Percentiles rank a stretch among this genome's conserved stretches.
These are phyloP conservation scores for Penicillium sp. DNA, from an alignment of 2,329 filamentous ascomycete species.

Conservation along the genomic window DNA sequence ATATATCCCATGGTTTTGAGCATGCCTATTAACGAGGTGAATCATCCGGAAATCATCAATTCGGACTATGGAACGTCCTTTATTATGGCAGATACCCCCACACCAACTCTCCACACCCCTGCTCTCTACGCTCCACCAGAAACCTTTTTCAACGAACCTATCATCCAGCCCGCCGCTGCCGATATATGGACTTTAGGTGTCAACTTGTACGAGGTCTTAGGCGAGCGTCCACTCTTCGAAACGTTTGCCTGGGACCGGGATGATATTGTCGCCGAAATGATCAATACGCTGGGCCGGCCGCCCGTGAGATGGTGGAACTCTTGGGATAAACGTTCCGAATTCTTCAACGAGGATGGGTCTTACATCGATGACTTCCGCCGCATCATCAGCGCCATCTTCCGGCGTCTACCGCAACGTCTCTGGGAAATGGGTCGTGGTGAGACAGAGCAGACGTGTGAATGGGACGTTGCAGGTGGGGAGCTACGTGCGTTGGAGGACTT, in stretches of 20 bases:
- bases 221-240: constrained; percentile 24
- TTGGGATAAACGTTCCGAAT: constrained; percentile 19
- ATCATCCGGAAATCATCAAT: constrained; percentile 23
- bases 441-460: constrained; percentile 22
- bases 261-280: constrained; percentile 22
- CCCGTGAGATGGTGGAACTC: constrained; percentile 19
- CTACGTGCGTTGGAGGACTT: constrained; percentile 20
- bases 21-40: constrained; percentile 21
- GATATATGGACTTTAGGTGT: constrained; percentile 25
- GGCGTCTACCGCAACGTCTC: constrained; percentile 16
- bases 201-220: constrained; percentile 20
- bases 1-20: constrained; percentile 20
- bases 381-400: constrained; percentile 16
- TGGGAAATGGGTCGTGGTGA: constrained; percentile 24
- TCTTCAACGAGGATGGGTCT: constrained; percentile 21
- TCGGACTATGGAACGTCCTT: constrained; percentile 27
- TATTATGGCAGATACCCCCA: constrained; percentile 16
- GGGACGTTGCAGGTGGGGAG: constrained; percentile 24
- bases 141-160: constrained; percentile 13
- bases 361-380: constrained; percentile 19
- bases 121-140: constrained; percentile 22
- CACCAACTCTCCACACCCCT: constrained; percentile 22
- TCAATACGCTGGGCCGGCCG: constrained; percentile 20
- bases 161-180: constrained; percentile 15
- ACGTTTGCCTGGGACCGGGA: constrained; percentile 22